Evolutionary conservation across 345 rosid genomes (phyloP), one percentile per base, ranked within the genome.

Genomic region (Salix suchowensis): DNA sequence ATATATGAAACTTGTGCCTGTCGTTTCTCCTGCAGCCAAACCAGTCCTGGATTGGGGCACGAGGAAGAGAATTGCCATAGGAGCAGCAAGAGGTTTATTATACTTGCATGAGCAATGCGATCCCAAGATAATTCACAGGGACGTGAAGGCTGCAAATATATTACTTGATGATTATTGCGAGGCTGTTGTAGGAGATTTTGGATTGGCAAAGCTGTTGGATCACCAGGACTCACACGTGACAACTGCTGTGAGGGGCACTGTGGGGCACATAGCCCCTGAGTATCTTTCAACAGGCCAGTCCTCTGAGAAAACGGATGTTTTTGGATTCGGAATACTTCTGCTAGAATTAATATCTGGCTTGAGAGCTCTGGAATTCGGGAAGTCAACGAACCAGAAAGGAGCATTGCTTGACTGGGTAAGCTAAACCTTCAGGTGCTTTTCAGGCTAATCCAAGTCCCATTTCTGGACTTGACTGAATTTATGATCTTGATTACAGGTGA

Each of bases 71-170:
- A 91, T 96, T 74, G 96, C 98, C 5, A 73, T 96, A 72, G 98
- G 99, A 76, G 92, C 99, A 60, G 97, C 90, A 21, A 90, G 99
- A 78, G 99, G 99, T 9, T 88, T 93, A 62, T 78, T 94, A 18
- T 96, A 96, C 86, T 82, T 96, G 85, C 98, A 96, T 60, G 98
- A 96, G 74, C 98, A 96, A 65, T 94, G 99, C 19, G 97, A 96
- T 71, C 99, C 99, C 21, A 92, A 96, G 88, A 94, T 96, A 70
- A 91, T 96, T 84, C 99, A 93, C 73, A 86, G 97, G 68, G 98
- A 94, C 70, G 98, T 94, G 61, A 94, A 96, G 86, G 99, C 99
- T 74, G 99, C 98, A 2, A 96, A 93, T 48, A 88, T 96, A 84
- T 85, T 94, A 86, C 94, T 96, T 0, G 98, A 94, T 64, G 98